phyloP scores from a whole-genome alignment of 495 filamentous ascomycete species.

The Penicillium daleae region DNA sequence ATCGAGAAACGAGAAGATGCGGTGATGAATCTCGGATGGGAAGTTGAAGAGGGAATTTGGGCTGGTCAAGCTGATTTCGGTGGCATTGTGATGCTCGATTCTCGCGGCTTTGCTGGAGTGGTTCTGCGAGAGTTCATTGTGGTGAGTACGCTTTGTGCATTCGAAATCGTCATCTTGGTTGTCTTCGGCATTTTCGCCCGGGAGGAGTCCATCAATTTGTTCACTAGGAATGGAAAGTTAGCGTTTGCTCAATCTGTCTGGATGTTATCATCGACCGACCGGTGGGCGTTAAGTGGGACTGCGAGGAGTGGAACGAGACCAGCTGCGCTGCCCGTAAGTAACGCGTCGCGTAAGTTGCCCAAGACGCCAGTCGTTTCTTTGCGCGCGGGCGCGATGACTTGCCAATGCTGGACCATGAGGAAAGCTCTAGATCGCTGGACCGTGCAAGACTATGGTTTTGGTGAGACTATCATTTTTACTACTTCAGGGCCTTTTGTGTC shows the following conservation, averaged over 20 bases:
- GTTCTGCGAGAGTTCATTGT: constrained; percentile 9
- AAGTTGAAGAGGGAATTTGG: constrained; percentile 6
- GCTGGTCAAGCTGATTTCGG: background rate
- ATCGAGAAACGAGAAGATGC: constrained; percentile 21
- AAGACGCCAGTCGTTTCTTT: constrained; percentile 18
- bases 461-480: background rate
- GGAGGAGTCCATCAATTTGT: constrained; percentile 10
- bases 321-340: constrained; percentile 14
- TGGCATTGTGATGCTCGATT: constrained; percentile 18
- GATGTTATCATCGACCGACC: constrained; percentile 9
- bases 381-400: constrained; percentile 21
- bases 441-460: background rate
- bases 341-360: constrained; percentile 11
- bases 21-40: constrained; percentile 19
- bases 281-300: constrained; percentile 13
- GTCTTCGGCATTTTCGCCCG: constrained; percentile 26
- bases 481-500: background rate
- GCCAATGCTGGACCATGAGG: constrained; percentile 21
- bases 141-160: constrained; percentile 14
- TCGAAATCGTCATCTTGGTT: constrained; percentile 17
- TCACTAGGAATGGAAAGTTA: background rate
- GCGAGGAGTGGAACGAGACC: constrained; percentile 20
- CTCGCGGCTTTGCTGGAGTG: constrained; percentile 18
- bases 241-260: background rate
- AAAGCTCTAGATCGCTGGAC: background rate